Evolutionary conservation across 768 basidiomycete species (phyloP).

Genomic region (Tylopilus felleus): DNA sequence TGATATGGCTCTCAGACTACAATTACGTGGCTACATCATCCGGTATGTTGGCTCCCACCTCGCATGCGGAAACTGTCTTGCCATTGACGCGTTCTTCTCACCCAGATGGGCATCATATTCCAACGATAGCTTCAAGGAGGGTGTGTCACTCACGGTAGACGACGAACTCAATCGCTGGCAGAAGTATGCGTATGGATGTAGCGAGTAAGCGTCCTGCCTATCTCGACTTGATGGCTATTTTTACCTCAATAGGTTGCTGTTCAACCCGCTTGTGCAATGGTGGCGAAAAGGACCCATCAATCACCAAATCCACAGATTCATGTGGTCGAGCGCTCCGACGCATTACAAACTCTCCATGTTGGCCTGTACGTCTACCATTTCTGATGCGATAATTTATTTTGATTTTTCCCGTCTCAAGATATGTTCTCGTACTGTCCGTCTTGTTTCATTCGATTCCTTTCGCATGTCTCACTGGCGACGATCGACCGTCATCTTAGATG

Average conservation of each 20-base stretch:
- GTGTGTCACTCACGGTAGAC: constrained; percentile 83
- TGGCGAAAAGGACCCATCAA: constrained; percentile 79
- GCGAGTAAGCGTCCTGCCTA: constrained; percentile 43
- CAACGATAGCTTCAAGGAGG: constrained; percentile 85
- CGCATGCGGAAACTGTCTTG: background rate
- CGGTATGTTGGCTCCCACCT: constrained; percentile 33
- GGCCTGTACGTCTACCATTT: constrained; percentile 39
- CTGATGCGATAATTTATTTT: background rate
- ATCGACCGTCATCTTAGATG: constrained; percentile 20
- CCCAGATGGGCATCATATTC: constrained; percentile 78
- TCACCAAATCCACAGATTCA: constrained; percentile 69
- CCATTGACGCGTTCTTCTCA: background rate
- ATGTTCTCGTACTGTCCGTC: constrained; percentile 53
- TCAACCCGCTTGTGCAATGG: constrained; percentile 81
- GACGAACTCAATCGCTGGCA: constrained; percentile 94
- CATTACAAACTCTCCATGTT: constrained; percentile 76
- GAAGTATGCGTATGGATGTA: constrained; percentile 73
- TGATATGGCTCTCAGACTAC: constrained; percentile 61
- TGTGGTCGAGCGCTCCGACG: constrained; percentile 73
- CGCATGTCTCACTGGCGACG: background rate
- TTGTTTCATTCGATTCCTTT: background rate
- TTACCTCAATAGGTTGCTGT: constrained; percentile 58
- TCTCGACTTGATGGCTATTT: background rate
- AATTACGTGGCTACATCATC: constrained; percentile 67
- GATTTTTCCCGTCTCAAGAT: constrained; percentile 27